Evolutionary conservation across 2,329 filamentous ascomycete genomes (phyloP).

Genomic region (Pseudogymnoascus sp.): DNA sequence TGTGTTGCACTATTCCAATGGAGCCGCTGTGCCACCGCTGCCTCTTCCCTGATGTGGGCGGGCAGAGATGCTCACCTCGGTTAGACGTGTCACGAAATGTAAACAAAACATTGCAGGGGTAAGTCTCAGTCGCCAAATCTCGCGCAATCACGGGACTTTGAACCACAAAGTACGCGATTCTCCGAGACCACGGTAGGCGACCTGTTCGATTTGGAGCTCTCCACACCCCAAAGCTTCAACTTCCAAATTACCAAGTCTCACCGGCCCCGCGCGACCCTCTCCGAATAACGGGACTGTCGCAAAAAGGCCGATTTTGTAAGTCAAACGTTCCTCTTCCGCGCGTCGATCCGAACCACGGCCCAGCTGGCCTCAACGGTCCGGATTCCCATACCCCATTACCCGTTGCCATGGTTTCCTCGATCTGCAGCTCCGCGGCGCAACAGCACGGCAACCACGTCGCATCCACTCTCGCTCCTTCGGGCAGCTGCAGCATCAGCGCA

Average conservation of each 20-base stretch:
- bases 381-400: background rate
- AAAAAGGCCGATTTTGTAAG: background rate
- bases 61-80: background rate
- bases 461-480: background rate
- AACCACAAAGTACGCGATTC: background rate
- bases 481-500: background rate
- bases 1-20: background rate
- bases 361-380: background rate
- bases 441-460: slow-evolving; percentile 8
- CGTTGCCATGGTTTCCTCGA: background rate
- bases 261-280: background rate
- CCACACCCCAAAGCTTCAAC: background rate
- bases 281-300: background rate
- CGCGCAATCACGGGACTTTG: slow-evolving; percentile 9
- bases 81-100: slow-evolving; percentile 8
- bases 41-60: background rate
- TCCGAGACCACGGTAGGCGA: background rate
- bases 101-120: slow-evolving; percentile 9
- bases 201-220: background rate
- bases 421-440: background rate
- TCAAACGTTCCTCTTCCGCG: background rate
- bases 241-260: background rate
- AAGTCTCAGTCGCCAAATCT: slow-evolving; percentile 4
- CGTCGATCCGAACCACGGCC: background rate
- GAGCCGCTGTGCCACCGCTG: background rate